A percentile compares a stretch with the other conserved stretches of the same genome.
phyloP scores from a whole-genome alignment of 768 basidiomycete genomes.

The Clathrus columnatus region DNA sequence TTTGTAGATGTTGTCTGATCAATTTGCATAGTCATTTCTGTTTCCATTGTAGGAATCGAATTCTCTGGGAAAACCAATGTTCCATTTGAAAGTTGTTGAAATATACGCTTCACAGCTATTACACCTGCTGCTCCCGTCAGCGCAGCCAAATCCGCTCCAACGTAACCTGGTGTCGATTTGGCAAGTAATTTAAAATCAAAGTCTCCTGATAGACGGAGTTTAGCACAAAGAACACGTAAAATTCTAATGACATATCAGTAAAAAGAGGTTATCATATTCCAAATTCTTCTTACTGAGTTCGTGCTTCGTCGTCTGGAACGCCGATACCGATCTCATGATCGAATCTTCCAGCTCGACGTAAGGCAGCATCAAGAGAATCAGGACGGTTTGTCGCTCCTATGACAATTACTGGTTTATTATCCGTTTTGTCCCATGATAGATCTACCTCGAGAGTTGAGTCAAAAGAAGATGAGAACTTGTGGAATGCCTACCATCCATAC shows the following conservation, averaged over 20 bases:
- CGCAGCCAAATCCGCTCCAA: constrained; percentile 89
- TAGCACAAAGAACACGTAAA: constrained; percentile 73
- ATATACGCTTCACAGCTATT: constrained; percentile 93
- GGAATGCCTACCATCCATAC: constrained; percentile 96
- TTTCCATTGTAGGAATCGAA: constrained; percentile 24
- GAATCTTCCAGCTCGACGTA: constrained; percentile 89
- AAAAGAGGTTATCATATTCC: not conserved
- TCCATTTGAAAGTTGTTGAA: constrained; percentile 63
- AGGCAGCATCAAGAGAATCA: constrained; percentile 88
- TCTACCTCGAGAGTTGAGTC: constrained; percentile 41
- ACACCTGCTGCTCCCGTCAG: constrained; percentile 91
- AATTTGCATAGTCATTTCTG: constrained; percentile 34
- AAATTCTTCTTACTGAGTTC: constrained; percentile 62
- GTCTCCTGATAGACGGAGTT: constrained; percentile 76
- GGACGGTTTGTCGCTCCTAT: constrained; percentile 96
- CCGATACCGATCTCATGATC: constrained; percentile 98
- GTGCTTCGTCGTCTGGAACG: constrained; percentile 85
- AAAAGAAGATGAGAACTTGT: not conserved
- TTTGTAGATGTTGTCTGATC: constrained; percentile 34
- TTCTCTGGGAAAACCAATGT: constrained; percentile 45
- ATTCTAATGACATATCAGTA: constrained; percentile 49
- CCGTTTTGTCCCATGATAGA: constrained; percentile 90
- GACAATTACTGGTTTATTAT: constrained; percentile 86
- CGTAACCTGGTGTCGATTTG: constrained; percentile 93
- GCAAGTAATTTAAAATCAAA: constrained; percentile 83